phyloP scores from a whole-genome alignment of 306 rosid species.

The Fragaria nilgerrensis region DNA sequence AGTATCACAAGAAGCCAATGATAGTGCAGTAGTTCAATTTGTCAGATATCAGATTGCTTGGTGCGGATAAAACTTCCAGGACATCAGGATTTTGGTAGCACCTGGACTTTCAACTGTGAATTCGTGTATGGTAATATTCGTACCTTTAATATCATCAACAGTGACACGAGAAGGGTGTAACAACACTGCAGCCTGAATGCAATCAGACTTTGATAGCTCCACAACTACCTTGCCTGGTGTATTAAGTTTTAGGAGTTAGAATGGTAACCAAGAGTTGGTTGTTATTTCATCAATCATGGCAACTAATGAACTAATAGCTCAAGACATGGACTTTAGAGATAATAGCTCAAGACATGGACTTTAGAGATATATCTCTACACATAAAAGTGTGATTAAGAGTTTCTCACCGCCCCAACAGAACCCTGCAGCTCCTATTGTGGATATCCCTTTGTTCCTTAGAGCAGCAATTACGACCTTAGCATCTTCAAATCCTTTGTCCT shows the following conservation, averaged over 20 bases:
- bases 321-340: not conserved
- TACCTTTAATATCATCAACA: conserved; percentile 66
- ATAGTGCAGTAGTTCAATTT: not conserved
- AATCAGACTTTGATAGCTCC: conserved; percentile 44
- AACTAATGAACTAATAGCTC: not conserved
- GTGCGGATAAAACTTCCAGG: not conserved
- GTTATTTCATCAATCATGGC: not conserved
- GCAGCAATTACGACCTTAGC: conserved; percentile 53
- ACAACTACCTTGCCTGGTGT: conserved; percentile 65
- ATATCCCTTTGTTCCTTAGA: conserved; percentile 52
- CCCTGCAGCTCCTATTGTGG: conserved; percentile 61
- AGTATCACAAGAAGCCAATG: not conserved
- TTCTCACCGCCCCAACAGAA: conserved; percentile 82
- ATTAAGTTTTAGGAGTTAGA: not conserved
- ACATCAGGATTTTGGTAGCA: not conserved
- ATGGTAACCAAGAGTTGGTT: not conserved
- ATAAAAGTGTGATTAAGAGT: conserved; percentile 3
- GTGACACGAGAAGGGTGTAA: conserved; percentile 66
- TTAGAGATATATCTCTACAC: not conserved
- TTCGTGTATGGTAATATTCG: conserved; percentile 9
- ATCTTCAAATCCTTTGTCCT: conserved; percentile 61
- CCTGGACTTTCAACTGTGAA: not conserved
- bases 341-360: not conserved
- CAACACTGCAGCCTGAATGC: conserved; percentile 55
- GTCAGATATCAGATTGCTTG: not conserved